phyloP scores from a whole-genome alignment of 768 basidiomycete genomes.

The Nidula microcarpa region DNA sequence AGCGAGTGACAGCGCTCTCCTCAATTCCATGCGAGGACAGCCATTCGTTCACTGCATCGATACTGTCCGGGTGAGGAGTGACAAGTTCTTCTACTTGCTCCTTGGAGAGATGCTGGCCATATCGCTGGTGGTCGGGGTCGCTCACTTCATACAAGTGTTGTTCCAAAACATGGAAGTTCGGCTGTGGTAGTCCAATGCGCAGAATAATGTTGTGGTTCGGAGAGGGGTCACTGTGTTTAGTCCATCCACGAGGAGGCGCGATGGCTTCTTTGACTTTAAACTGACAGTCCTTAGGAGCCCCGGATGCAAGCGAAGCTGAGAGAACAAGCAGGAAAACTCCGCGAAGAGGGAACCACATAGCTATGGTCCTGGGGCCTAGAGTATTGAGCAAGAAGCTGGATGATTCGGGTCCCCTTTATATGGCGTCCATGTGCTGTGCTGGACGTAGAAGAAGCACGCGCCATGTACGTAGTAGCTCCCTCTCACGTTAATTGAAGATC shows the following conservation, averaged over 20 bases:
- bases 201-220: constrained; percentile 44
- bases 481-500: too few species aligned
- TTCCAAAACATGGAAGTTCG: constrained; percentile 46
- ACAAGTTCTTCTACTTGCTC: constrained; percentile 62
- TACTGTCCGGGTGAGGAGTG: constrained; percentile 50
- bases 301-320: not conserved
- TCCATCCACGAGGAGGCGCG: constrained; percentile 39
- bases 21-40: constrained; percentile 50
- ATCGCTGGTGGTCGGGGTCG: constrained; percentile 50
- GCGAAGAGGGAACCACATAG: too few species aligned
- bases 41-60: constrained; percentile 60
- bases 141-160: constrained; percentile 53
- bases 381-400: too few species aligned
- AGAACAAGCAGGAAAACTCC: too few species aligned
- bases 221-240: constrained; percentile 30
- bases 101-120: constrained; percentile 58
- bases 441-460: too few species aligned
- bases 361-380: too few species aligned
- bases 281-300: not conserved
- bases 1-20: constrained; percentile 44
- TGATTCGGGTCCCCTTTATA: too few species aligned
- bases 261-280: constrained; percentile 45
- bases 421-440: too few species aligned
- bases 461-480: too few species aligned
- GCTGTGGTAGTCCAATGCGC: constrained; percentile 56